Percentiles rank a stretch among this genome's conserved stretches.
These are phyloP conservation scores for Phaeosphaeria sp. DNA, from an alignment of 2,329 filamentous ascomycete species.

Conservation along the genomic window DNA sequence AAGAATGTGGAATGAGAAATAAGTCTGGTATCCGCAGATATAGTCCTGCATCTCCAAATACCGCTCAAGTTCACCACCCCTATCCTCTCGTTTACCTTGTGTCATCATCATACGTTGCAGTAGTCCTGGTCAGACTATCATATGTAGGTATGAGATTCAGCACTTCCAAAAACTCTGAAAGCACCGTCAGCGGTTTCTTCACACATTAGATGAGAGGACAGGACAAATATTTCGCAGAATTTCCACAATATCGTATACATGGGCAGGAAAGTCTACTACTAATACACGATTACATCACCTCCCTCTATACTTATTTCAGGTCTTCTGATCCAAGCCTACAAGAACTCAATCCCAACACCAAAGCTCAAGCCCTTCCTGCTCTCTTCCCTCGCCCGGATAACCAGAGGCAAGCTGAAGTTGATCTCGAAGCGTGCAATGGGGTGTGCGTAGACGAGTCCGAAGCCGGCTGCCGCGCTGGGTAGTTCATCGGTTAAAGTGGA, in stretches of 20 bases:
- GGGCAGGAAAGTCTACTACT: conserved; percentile 10
- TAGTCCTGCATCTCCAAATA: no score
- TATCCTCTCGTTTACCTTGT: no score
- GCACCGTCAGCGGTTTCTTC: conserved; percentile 51
- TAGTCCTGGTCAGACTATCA: no score
- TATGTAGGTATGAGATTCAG: no score
- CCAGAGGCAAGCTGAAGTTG: conserved; percentile 90
- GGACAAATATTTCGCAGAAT: not conserved
- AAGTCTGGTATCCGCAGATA: not conserved
- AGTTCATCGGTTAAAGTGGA: conserved; percentile 75
- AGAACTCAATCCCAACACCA: conserved; percentile 94
- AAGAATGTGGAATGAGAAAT: not conserved
- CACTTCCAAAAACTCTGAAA: no score
- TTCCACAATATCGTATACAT: not conserved
- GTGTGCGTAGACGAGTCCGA: conserved; percentile 94
- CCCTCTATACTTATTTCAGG: not conserved
- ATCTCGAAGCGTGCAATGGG: conserved; percentile 92
- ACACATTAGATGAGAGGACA: not conserved
- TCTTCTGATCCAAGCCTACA: conserved; percentile 60
- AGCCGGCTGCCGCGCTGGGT: conserved; percentile 84
- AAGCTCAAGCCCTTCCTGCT: conserved; percentile 90
- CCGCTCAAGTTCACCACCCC: no score
- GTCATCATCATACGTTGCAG: no score
- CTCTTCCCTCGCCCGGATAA: conserved; percentile 82
- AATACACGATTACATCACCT: conserved; percentile 26